Evolutionary conservation across 768 basidiomycete species (phyloP), one percentile per base, ranked within the genome.

Genomic region (Cystobasidium tubakii): DNA sequence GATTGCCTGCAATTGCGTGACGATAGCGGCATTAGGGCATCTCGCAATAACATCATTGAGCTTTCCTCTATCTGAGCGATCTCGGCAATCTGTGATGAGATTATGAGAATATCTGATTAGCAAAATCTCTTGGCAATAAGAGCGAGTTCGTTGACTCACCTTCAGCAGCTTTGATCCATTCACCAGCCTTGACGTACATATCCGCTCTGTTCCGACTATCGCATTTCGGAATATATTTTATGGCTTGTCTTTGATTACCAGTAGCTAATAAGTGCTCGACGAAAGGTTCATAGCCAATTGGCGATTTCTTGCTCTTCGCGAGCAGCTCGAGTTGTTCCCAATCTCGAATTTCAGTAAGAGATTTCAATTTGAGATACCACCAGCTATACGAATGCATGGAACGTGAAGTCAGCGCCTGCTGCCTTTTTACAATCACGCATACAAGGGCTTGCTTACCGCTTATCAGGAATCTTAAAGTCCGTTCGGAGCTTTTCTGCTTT

Each of bases 391-490:
- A 29, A 4, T 21, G 17, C 43, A 77, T 12, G 21, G 53, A 54
- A 29, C 21, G 21, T 13, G 33, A 29, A 73, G 19, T 17, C 23
- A 62, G 29, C 63, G 7, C 6, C 7, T 15, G 15, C 6, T 39
- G 15, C 39, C 6, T 39, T 6, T 15, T 39, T 6, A 39, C 15
- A 6, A 39, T 39, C 15, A 15, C 39, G 15, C 7, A 15, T 6
- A 39, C 6, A 39, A 6, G 6, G 6, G 39, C 15, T 25, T 39
- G 39, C 85, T 33, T 66, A 92, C 93, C 95, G 85, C 83, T 94
- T 98, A 80, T 98, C 96, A 0, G 92, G 87, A 0, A 99, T 90
- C 80, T 90, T 94, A 84, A 92, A 98, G 76, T 97, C 95, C 0
- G 84, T 84, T 80, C 89, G 88, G 74, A 95, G 81, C 79, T 89